Conservation (phyloP, 495 filamentous ascomycete species). For the Penicillium fimorum region DNA sequence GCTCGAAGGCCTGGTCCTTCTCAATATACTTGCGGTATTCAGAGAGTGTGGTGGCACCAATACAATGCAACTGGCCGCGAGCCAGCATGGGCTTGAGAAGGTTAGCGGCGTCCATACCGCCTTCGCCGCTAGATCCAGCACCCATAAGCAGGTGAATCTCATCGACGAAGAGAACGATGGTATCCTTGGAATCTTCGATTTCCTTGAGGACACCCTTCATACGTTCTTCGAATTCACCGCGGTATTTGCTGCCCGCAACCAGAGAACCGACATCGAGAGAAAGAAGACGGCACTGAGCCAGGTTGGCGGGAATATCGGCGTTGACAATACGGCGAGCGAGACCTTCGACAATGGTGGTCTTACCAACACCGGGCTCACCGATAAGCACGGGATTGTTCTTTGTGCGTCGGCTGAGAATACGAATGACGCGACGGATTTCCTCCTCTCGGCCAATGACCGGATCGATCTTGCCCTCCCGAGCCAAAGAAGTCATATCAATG, state of each 20-base stretch:
- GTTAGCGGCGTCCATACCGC: conserved; percentile 98
- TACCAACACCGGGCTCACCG: conserved; percentile 96
- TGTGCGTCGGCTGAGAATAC: conserved; percentile 88
- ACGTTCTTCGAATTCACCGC: conserved; percentile 96
- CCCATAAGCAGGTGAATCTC: conserved; percentile 99
- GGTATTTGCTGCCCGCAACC: conserved; percentile 95
- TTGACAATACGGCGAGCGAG: conserved; percentile 95
- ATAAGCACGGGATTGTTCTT: conserved; percentile 98
- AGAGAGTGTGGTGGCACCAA: conserved; percentile 89
- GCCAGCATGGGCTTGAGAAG: conserved; percentile 96
- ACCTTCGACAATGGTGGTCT: conserved; percentile 97
- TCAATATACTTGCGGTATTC: conserved; percentile 99
- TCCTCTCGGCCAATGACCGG: conserved; percentile 97
- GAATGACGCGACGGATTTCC: conserved; percentile 90
- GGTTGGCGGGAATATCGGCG: conserved; percentile 88
- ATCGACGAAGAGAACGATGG: conserved; percentile 95
- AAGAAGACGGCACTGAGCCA: conserved; percentile 90
- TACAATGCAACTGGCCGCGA: conserved; percentile 93
- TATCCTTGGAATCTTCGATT: conserved; percentile 93
- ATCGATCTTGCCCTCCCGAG: conserved; percentile 94
- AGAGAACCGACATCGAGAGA: conserved; percentile 93
- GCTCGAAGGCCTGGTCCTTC: conserved; percentile 96
- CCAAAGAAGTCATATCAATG: conserved; percentile 93
- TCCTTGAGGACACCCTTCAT: conserved; percentile 99
- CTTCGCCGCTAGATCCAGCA: conserved; percentile 87